These are phyloP conservation scores for Colletotrichum tabaci DNA, from an alignment of 2,329 filamentous ascomycete species.

Conservation along the genomic window DNA sequence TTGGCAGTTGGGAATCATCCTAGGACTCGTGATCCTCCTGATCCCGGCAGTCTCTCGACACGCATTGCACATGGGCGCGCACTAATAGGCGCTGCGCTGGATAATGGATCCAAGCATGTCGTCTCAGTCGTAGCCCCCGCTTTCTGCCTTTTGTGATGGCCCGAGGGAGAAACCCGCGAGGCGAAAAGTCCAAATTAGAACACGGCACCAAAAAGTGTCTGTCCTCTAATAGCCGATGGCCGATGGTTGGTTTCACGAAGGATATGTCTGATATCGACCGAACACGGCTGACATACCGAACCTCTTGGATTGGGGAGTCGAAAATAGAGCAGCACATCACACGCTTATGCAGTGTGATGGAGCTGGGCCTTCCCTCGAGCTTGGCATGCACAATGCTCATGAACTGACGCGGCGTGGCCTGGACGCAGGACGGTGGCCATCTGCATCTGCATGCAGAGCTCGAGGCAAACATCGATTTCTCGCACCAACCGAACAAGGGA, in stretches of 20 bases:
- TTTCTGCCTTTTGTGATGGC: too few relatives aligned
- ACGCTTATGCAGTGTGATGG: constrained; percentile 22
- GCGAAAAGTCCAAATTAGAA: too few relatives aligned
- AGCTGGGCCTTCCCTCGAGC: not conserved
- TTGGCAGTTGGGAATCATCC: not conserved
- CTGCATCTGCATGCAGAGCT: not conserved
- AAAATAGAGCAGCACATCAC: constrained; percentile 8
- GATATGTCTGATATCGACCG: too few relatives aligned
- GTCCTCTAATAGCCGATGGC: too few relatives aligned
- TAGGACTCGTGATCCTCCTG: constrained; percentile 9
- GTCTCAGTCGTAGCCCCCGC: not conserved
- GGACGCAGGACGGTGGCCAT: not conserved
- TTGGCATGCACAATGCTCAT: not conserved
- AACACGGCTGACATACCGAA: not conserved
- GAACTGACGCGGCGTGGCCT: not conserved
- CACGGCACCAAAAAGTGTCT: too few relatives aligned
- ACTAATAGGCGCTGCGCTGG: too few relatives aligned
- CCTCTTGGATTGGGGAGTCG: not conserved
- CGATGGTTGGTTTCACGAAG: too few relatives aligned
- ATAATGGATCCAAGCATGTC: too few relatives aligned
- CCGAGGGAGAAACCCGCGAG: too few relatives aligned
- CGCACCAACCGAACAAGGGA: too few relatives aligned
- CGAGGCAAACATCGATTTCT: too few relatives aligned
- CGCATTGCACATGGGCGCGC: not conserved
- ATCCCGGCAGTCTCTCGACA: not conserved